phyloP scores from a whole-genome alignment of 2,329 filamentous ascomycete genomes.

The Exophiala lecanii-corni region DNA sequence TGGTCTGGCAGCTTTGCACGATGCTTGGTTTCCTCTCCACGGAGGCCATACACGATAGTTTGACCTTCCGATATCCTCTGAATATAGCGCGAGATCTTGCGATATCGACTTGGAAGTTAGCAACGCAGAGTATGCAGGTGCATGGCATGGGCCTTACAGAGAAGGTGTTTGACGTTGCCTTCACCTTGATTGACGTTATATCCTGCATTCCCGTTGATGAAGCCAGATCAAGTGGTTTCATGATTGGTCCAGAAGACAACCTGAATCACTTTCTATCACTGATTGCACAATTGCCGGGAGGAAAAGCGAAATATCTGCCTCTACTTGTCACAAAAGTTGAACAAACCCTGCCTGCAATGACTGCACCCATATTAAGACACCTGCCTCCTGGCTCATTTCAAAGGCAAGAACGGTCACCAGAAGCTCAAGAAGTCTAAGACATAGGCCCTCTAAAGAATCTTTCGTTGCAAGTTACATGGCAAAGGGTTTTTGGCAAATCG shows the following conservation, averaged over 20 bases:
- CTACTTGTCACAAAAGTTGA: constrained; percentile 70
- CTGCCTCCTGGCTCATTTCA: background rate
- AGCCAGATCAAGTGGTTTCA: constrained; percentile 57
- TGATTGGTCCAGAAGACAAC: constrained; percentile 66
- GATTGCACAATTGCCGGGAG: constrained; percentile 63
- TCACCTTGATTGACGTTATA: constrained; percentile 67
- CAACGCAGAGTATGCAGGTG: constrained; percentile 66
- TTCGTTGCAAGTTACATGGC: too few species aligned
- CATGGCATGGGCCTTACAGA: constrained; percentile 73
- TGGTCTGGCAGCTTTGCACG: constrained; percentile 68
- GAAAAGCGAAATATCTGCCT: constrained; percentile 71
- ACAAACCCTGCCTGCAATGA: constrained; percentile 56
- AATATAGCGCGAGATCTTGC: constrained; percentile 59
- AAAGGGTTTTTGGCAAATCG: too few species aligned
- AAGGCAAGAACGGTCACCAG: background rate
- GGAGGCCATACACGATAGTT: constrained; percentile 51
- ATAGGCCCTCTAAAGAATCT: too few species aligned
- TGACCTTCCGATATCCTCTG: constrained; percentile 60
- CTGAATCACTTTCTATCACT: constrained; percentile 65
- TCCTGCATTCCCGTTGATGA: constrained; percentile 58
- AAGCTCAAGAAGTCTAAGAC: too few species aligned
- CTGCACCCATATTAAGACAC: background rate
- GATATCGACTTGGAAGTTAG: constrained; percentile 66
- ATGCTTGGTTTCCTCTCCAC: constrained; percentile 60
- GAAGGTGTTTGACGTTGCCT: constrained; percentile 72